Evolutionary conservation across 2,329 filamentous ascomycete genomes (phyloP).

Genomic region (Xylariales sp.): DNA sequence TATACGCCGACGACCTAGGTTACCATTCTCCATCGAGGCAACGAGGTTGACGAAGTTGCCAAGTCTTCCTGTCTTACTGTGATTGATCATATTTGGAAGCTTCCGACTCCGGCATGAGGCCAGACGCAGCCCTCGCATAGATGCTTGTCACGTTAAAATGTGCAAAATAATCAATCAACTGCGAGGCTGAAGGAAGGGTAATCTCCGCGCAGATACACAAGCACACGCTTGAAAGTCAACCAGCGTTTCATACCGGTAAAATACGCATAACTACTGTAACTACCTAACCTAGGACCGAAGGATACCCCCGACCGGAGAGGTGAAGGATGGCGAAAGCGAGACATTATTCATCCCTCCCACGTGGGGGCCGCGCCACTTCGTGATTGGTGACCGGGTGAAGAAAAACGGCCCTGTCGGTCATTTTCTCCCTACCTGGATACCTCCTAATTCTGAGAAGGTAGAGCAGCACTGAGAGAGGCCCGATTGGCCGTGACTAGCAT

Average conservation of each 20-base stretch:
- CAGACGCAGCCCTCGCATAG: constrained; percentile 33
- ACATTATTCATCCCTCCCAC: constrained; percentile 16
- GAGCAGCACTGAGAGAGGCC: too few relatives aligned
- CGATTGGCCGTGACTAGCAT: not conserved
- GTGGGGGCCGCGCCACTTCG: constrained; percentile 18
- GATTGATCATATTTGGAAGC: constrained; percentile 16
- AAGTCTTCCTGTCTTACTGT: constrained; percentile 30
- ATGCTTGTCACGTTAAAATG: not conserved
- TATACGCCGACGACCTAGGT: not conserved
- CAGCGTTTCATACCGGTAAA: not conserved
- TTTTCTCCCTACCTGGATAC: not conserved
- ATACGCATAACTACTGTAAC: not conserved
- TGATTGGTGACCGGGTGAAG: constrained; percentile 26
- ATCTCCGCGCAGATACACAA: constrained; percentile 1
- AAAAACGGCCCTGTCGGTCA: constrained; percentile 19
- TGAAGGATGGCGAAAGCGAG: not conserved
- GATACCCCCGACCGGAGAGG: not conserved
- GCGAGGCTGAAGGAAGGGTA: constrained; percentile 18
- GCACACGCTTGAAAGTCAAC: not conserved
- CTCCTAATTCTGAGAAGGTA: not conserved
- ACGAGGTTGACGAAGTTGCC: constrained; percentile 23
- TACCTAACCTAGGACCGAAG: not conserved
- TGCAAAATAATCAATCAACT: constrained; percentile 16
- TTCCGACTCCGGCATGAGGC: constrained; percentile 31
- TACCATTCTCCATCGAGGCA: not conserved